phyloP scores from a whole-genome alignment of 2,329 filamentous ascomycete genomes.

The Parascedosporium putredinis region DNA sequence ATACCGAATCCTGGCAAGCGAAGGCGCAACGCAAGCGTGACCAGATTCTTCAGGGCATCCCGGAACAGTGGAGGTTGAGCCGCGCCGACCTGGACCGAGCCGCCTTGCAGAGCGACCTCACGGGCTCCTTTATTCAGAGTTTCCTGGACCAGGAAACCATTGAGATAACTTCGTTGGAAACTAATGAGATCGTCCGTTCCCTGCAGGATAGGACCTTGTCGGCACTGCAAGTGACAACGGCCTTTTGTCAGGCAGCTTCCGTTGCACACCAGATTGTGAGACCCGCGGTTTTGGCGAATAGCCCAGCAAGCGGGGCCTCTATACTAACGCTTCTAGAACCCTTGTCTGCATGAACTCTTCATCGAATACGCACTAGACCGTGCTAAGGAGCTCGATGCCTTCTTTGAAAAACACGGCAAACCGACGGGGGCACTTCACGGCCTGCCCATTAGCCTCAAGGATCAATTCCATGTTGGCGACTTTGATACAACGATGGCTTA shows the following conservation, averaged over 20 bases:
- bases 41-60: slow-evolving; percentile 12
- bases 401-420: slow-evolving; percentile 27
- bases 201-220: slow-evolving; percentile 1
- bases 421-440: slow-evolving; percentile 51
- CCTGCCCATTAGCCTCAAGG: slow-evolving; percentile 43
- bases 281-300: neutral
- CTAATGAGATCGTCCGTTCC: slow-evolving; percentile 4
- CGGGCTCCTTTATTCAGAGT: slow-evolving; percentile 13
- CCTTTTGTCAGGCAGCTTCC: slow-evolving; percentile 39
- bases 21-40: slow-evolving; percentile 14
- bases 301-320: neutral
- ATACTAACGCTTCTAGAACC: slow-evolving; percentile 18
- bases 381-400: slow-evolving; percentile 35
- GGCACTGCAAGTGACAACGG: slow-evolving; percentile 33
- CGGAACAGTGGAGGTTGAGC: slow-evolving; percentile 13
- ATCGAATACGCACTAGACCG: slow-evolving; percentile 33
- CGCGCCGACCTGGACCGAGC: slow-evolving; percentile 11
- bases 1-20: slow-evolving; percentile 11
- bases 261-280: slow-evolving; percentile 44
- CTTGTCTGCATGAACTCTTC: slow-evolving; percentile 38
- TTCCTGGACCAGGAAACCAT: slow-evolving; percentile 10
- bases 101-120: slow-evolving; percentile 9
- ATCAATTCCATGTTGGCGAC: slow-evolving; percentile 24
- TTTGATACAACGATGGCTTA: slow-evolving; percentile 32
- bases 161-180: slow-evolving; percentile 10